These are phyloP conservation scores for Heracleum sosnowskyi DNA, from an alignment of 129 eudicot species.

Conservation along the genomic window DNA sequence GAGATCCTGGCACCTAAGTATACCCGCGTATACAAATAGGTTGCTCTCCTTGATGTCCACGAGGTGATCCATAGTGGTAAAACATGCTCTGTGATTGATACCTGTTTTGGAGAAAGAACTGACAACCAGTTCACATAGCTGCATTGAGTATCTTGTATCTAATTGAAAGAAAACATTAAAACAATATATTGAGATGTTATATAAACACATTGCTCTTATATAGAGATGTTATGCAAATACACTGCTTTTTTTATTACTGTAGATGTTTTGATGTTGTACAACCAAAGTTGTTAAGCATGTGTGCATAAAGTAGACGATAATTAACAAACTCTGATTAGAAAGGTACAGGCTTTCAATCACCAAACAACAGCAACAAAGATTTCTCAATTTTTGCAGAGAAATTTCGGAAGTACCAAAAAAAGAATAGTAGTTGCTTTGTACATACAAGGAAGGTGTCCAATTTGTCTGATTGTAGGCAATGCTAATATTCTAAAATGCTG, in stretches of 20 bases:
- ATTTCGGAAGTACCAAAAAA: neutral
- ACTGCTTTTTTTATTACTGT: neutral
- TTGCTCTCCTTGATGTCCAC: constrained; percentile 41
- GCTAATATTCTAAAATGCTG: neutral
- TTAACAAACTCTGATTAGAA: neutral
- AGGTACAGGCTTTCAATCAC: neutral
- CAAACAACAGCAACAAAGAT: neutral
- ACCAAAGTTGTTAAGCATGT: neutral
- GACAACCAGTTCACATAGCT: constrained; percentile 17
- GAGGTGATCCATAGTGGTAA: constrained; percentile 77
- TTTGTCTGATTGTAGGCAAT: neutral
- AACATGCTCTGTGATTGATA: constrained; percentile 72
- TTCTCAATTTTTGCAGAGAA: neutral
- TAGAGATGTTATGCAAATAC: neutral
- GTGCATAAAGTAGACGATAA: neutral
- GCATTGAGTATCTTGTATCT: constrained; percentile 9
- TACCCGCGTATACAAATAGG: constrained; percentile 38
- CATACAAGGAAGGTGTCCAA: neutral
- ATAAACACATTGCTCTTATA: neutral
- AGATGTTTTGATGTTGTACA: neutral
- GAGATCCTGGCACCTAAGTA: constrained; percentile 70
- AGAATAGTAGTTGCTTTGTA: neutral
- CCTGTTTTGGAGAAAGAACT: constrained; percentile 76
- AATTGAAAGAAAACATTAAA: neutral
- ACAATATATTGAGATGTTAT: neutral